Conservation (phyloP, 495 filamentous ascomycete genomes). For the Emericellopsis terricola region DNA sequence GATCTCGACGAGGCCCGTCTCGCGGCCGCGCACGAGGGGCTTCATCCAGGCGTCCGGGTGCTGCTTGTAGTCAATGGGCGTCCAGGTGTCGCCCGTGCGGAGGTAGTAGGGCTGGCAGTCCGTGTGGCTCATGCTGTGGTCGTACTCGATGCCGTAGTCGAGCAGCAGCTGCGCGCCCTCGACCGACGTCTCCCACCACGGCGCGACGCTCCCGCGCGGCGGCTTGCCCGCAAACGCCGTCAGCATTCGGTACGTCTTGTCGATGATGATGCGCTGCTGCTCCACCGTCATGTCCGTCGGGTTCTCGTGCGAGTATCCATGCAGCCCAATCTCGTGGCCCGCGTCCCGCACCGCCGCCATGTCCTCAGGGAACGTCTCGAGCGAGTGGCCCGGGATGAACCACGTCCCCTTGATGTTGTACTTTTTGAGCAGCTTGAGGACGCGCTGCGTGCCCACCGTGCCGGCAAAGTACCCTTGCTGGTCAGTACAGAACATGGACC, state of each 20-base stretch:
- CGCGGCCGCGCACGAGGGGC: conserved; percentile 23
- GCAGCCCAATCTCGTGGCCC: conserved; percentile 65
- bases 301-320: conserved; percentile 64
- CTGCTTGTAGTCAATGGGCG: conserved; percentile 31
- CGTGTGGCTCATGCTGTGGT: conserved; percentile 31
- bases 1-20: conserved; percentile 35
- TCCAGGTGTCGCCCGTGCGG: conserved; percentile 25
- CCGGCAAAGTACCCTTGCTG: conserved; percentile 27
- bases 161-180: conserved; percentile 51
- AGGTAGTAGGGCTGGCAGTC: conserved; percentile 41
- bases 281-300: conserved; percentile 51
- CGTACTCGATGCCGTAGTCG: conserved; percentile 45
- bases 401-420: conserved; percentile 70
- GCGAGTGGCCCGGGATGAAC: conserved; percentile 68
- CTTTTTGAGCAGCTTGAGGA: conserved; percentile 60
- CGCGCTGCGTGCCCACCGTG: conserved; percentile 48
- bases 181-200: conserved; percentile 47
- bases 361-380: conserved; percentile 64
- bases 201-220: conserved; percentile 47
- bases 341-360: conserved; percentile 54
- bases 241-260: conserved; percentile 56
- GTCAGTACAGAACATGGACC: conserved; percentile 7
- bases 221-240: conserved; percentile 62
- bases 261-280: conserved; percentile 57
- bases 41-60: conserved; percentile 38